phyloP scores from a whole-genome alignment of 768 basidiomycete genomes.

The Glaciozyma martinii region DNA sequence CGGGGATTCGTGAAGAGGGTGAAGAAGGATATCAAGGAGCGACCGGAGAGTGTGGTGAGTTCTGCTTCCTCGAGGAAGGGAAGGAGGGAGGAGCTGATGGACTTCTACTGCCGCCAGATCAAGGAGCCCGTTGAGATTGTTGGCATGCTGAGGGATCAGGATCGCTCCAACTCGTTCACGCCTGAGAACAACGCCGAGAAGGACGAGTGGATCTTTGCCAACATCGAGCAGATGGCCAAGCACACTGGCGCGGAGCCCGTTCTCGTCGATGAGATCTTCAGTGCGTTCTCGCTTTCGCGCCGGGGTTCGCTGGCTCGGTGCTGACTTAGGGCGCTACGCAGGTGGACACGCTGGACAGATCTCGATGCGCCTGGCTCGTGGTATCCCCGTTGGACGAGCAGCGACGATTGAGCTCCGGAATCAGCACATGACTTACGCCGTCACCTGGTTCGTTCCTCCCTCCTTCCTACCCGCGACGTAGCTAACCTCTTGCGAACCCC shows the following conservation, averaged over 20 bases:
- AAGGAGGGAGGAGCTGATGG: background rate
- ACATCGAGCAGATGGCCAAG: slow-evolving; percentile 69
- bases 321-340: slow-evolving; percentile 36
- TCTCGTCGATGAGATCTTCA: slow-evolving; percentile 80
- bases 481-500: background rate
- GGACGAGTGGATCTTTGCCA: slow-evolving; percentile 87
- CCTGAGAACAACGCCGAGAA: slow-evolving; percentile 73
- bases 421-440: slow-evolving; percentile 85
- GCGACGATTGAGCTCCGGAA: slow-evolving; percentile 82
- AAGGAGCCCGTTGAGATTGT: slow-evolving; percentile 59
- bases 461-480: background rate
- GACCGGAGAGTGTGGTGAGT: slow-evolving; percentile 37
- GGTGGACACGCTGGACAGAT: slow-evolving; percentile 79
- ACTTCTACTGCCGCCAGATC: slow-evolving; percentile 13
- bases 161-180: slow-evolving; percentile 64
- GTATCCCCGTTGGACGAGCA: slow-evolving; percentile 74
- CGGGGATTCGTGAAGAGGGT: slow-evolving; percentile 74
- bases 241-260: slow-evolving; percentile 62
- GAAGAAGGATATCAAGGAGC: slow-evolving; percentile 24
- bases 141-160: slow-evolving; percentile 75
- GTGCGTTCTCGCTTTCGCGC: slow-evolving; percentile 48
- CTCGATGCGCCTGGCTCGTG: slow-evolving; percentile 51
- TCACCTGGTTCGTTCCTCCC: slow-evolving; percentile 61
- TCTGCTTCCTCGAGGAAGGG: background rate
- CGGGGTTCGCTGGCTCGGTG: background rate